Evolutionary conservation across 2,329 filamentous ascomycete species (phyloP), one percentile per base, ranked within the genome.

Genomic region (Fusarium longipes): DNA sequence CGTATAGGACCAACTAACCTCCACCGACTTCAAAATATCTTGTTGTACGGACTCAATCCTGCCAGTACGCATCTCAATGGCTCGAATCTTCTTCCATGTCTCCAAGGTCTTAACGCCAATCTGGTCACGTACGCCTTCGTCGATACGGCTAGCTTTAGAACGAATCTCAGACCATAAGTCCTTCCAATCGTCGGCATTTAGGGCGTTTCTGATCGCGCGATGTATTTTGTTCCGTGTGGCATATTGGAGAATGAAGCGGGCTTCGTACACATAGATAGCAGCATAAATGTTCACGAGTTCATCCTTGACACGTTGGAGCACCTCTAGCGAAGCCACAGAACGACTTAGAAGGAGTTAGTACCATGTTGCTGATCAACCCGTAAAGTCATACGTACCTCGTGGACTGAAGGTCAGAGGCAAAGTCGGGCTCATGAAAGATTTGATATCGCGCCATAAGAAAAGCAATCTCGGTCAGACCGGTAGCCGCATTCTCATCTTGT

Each of bases 361-460:
- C 33, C 8, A n/a, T 2, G 6, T 42, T 22, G 22, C 33, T n/a
- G 29, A 8, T 12, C 9, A 3, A 14, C 15, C 1, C 1, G 8
- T 32, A 6, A 40, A 8, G 20, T 6, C 9, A 45, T n/a, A 17
- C n/a, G 18, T 29, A 24, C 27, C 15, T 27, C 6, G 14, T 54
- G 6, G 6, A 36, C 10, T 3, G 15, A 20, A n/a, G 4, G 8
- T 48, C 20, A 3, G 14, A 18, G 3, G 18, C 14, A 25, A 62
- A 38, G n/a, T 17, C 32, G 0, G 15, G 17, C 10, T 47, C 44
- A 3, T 60, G 49, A 4, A 59, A 27, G 5, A 22, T 20, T 22
- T 63, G 60, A n/a, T 55, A 63, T 5, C 47, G 48, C 14, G 51
- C 20, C 6, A 62, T 29, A 6, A 62, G 25, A 20, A 57, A 62